Conservation (phyloP, 768 basidiomycete genomes). For the Holtermanniella nyarrowii region DNA sequence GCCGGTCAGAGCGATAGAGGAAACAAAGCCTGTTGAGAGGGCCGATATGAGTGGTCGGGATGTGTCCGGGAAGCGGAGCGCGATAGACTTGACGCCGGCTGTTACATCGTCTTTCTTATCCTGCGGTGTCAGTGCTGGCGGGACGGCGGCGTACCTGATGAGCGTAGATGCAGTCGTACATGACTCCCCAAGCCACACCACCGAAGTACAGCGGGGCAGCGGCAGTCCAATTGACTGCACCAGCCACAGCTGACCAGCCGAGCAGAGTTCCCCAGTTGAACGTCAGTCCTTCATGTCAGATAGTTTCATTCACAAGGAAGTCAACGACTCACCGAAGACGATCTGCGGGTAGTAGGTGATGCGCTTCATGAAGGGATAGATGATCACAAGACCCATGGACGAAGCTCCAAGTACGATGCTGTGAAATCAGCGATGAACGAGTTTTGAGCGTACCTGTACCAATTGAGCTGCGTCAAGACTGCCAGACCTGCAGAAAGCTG, state of each 20-base stretch:
- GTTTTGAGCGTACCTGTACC: constrained; percentile 63
- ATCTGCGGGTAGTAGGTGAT: constrained; percentile 95
- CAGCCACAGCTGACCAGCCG: constrained; percentile 90
- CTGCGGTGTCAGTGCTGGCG: constrained; percentile 41
- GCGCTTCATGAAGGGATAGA: constrained; percentile 96
- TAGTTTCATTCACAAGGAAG: constrained; percentile 1
- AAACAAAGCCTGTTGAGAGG: constrained; percentile 64
- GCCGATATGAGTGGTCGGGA: constrained; percentile 65
- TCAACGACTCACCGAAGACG: constrained; percentile 59
- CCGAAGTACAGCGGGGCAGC: constrained; percentile 83
- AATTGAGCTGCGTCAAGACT: constrained; percentile 80
- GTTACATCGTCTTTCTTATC: constrained; percentile 84
- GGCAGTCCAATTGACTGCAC: constrained; percentile 65
- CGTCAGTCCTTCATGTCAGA: constrained; percentile 60
- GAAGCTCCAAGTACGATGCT: constrained; percentile 89
- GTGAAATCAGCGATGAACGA: neutral
- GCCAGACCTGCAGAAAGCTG: constrained; percentile 76
- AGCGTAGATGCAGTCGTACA: constrained; percentile 96
- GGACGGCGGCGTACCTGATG: constrained; percentile 57
- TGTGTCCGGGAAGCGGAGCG: constrained; percentile 71
- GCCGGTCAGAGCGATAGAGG: constrained; percentile 67
- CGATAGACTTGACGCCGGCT: constrained; percentile 86
- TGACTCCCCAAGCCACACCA: constrained; percentile 83
- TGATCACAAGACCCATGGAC: constrained; percentile 70
- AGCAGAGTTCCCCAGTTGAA: constrained; percentile 97